Conservation (phyloP, 2,329 filamentous ascomycete species). For the Phoma sp. region DNA sequence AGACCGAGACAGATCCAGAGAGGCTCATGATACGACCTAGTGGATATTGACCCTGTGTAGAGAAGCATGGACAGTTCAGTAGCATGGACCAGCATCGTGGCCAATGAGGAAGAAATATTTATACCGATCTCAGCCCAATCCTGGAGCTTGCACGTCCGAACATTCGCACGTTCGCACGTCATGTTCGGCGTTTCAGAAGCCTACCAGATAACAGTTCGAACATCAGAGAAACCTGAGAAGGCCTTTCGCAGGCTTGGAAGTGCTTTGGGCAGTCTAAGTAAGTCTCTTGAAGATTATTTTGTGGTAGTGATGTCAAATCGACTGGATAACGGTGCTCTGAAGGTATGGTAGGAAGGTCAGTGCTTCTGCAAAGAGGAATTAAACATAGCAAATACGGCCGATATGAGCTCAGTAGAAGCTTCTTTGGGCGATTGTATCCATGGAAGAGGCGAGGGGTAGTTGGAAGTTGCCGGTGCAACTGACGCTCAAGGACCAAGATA, state of each 20-base stretch:
- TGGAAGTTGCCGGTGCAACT: conserved; percentile 2
- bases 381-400: not conserved
- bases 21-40: not conserved
- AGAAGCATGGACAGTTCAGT: not conserved
- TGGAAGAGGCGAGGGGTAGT: conserved; percentile 4
- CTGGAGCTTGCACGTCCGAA: not conserved
- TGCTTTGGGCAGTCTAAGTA: conserved; percentile 11
- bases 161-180: conserved; percentile 1
- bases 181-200: not conserved
- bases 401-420: not conserved
- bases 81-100: not conserved
- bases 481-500: not conserved
- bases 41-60: not conserved
- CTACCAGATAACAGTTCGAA: not conserved
- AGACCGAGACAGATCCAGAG: not conserved
- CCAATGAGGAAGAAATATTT: not conserved
- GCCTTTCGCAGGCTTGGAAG: conserved; percentile 1
- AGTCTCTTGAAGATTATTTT: not conserved
- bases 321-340: not conserved
- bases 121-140: conserved; percentile 8
- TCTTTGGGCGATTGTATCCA: conserved; percentile 1
- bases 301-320: not conserved
- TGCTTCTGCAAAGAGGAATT: not conserved
- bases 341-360: not conserved
- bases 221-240: conserved; percentile 1